These are phyloP conservation scores for Talaromyces liani DNA, from an alignment of 495 filamentous ascomycete genomes.

Conservation along the genomic window DNA sequence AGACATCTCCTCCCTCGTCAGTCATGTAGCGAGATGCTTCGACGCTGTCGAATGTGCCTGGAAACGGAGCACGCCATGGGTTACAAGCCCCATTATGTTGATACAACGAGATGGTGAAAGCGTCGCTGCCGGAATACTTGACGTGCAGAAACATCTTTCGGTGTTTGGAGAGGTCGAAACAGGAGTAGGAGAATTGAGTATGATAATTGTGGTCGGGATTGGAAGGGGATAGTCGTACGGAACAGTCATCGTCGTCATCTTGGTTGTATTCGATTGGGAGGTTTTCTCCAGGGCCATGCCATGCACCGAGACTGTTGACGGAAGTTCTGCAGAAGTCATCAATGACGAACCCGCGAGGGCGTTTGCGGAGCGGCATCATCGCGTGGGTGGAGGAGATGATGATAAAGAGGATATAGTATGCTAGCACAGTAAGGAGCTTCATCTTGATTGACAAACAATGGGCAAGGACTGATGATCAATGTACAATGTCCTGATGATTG, in stretches of 20 bases:
- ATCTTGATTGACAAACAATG: not conserved
- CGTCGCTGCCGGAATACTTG: slow-evolving; percentile 56
- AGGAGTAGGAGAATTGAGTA: slow-evolving; percentile 51
- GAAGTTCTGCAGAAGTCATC: slow-evolving; percentile 53
- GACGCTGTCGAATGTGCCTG: slow-evolving; percentile 67
- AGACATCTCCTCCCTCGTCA: slow-evolving; percentile 47
- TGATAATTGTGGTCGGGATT: slow-evolving; percentile 65
- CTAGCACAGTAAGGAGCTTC: not conserved
- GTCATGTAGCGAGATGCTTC: slow-evolving; percentile 59
- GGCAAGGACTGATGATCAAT: not conserved
- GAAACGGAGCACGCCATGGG: slow-evolving; percentile 52
- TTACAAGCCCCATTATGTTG: slow-evolving; percentile 64
- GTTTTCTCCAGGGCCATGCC: slow-evolving; percentile 62
- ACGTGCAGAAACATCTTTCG: slow-evolving; percentile 61
- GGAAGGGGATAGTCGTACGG: slow-evolving; percentile 52
- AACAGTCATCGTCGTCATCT: slow-evolving; percentile 16
- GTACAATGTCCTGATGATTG: not conserved
- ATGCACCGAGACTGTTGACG: slow-evolving; percentile 59
- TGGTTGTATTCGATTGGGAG: slow-evolving; percentile 42
- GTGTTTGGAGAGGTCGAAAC: slow-evolving; percentile 53
- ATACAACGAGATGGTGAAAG: slow-evolving; percentile 63
- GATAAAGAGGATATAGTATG: slow-evolving; percentile 6
- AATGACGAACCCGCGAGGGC: slow-evolving; percentile 43
- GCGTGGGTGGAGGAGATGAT: not conserved
- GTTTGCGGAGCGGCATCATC: slow-evolving; percentile 1